Percentiles rank a stretch among this genome's conserved stretches.
These are phyloP conservation scores for Trametes cubensis DNA, from an alignment of 768 basidiomycete genomes.

Conservation along the genomic window DNA sequence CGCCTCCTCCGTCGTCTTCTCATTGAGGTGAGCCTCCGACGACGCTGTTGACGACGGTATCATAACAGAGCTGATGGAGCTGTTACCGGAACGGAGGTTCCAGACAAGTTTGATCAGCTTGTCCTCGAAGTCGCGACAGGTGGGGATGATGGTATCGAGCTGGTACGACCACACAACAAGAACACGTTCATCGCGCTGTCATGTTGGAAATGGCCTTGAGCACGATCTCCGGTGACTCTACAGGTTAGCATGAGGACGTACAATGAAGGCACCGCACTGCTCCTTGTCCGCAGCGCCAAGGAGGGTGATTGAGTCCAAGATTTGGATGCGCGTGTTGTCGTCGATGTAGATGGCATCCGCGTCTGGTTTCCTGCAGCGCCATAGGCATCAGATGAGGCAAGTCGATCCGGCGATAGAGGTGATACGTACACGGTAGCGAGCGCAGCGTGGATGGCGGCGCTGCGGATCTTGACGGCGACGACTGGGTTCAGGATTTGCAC, in stretches of 20 bases:
- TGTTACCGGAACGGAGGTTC: slow-evolving; percentile 50
- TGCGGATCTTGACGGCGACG: slow-evolving; percentile 82
- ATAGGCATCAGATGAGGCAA: background rate
- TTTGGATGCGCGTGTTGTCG: slow-evolving; percentile 82
- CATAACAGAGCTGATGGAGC: slow-evolving; percentile 33
- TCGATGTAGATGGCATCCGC: slow-evolving; percentile 70
- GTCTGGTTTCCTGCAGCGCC: slow-evolving; percentile 52
- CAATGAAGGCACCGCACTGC: slow-evolving; percentile 88
- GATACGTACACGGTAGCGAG: slow-evolving; percentile 63
- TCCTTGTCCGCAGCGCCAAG: slow-evolving; percentile 85
- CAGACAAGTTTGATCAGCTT: slow-evolving; percentile 84
- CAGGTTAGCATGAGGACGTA: slow-evolving; percentile 38
- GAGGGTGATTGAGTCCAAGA: slow-evolving; percentile 68
- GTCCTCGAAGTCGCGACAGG: slow-evolving; percentile 71
- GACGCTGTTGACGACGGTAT: slow-evolving; percentile 48
- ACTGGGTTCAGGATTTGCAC: slow-evolving; percentile 76
- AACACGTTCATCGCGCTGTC: slow-evolving; percentile 78
- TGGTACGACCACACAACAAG: slow-evolving; percentile 86
- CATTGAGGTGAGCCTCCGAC: slow-evolving; percentile 53
- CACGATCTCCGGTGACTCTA: background rate
- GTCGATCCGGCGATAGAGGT: background rate
- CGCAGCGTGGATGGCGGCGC: slow-evolving; percentile 82
- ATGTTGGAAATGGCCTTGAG: background rate
- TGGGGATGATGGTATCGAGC: slow-evolving; percentile 75
- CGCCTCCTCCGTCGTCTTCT: slow-evolving; percentile 40